A percentile compares a stretch with the other conserved stretches of the same genome.
Evolutionary conservation across 1,284 basidiomycete species (phyloP).

Genomic region (Wallemia hederae): DNA sequence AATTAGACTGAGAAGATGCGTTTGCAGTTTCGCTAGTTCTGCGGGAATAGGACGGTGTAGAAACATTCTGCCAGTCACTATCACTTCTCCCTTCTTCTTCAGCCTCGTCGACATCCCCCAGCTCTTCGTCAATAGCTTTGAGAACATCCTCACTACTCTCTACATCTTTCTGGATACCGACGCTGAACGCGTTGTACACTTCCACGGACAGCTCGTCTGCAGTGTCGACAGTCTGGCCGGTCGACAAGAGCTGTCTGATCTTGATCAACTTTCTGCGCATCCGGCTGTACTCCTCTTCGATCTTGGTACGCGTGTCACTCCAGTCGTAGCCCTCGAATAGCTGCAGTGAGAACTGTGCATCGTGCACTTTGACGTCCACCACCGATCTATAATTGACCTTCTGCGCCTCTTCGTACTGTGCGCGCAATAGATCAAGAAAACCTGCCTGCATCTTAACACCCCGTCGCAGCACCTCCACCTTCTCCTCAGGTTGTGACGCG

Average conservation of each 20-base stretch:
- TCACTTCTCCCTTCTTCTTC: slow-evolving; percentile 14
- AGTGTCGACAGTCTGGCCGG: slow-evolving; percentile 59
- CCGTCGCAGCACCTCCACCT: slow-evolving; percentile 8
- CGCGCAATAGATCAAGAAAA: neutral
- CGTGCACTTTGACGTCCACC: slow-evolving; percentile 23
- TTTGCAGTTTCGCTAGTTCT: neutral
- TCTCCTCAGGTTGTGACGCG: slow-evolving; percentile 5
- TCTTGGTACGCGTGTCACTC: slow-evolving; percentile 47
- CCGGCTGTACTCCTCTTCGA: slow-evolving; percentile 63
- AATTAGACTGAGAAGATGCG: neutral
- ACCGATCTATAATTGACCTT: neutral
- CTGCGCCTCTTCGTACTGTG: neutral
- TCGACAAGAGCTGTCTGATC: slow-evolving; percentile 77
- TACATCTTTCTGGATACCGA: slow-evolving; percentile 43
- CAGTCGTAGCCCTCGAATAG: slow-evolving; percentile 89
- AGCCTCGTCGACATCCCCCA: slow-evolving; percentile 30
- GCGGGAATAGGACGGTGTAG: neutral
- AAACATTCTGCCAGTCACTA: slow-evolving; percentile 8
- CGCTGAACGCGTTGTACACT: slow-evolving; percentile 76
- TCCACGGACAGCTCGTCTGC: slow-evolving; percentile 31
- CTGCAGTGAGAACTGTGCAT: slow-evolving; percentile 33
- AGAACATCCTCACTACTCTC: slow-evolving; percentile 39
- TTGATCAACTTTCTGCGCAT: slow-evolving; percentile 62
- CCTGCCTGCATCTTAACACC: slow-evolving; percentile 17
- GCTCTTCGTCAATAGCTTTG: slow-evolving; percentile 66